phyloP scores from a whole-genome alignment of 2,329 filamentous ascomycete species.

The Aspergillus neotritici region DNA sequence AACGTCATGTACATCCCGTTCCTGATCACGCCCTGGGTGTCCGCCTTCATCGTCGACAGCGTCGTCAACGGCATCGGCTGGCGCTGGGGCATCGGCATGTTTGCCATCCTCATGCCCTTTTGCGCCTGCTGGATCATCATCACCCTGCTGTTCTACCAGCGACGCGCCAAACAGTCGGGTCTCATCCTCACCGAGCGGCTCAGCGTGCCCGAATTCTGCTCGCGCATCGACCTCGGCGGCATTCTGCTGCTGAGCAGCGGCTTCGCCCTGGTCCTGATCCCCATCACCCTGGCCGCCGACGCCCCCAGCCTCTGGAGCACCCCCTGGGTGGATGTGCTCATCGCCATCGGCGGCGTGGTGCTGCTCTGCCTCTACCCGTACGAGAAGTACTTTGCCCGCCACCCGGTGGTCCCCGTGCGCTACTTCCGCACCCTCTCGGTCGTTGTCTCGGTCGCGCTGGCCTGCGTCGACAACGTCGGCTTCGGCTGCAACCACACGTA shows the following conservation, averaged over 20 bases:
- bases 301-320: slow-evolving; percentile 41
- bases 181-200: slow-evolving; percentile 22
- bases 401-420: slow-evolving; percentile 43
- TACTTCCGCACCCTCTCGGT: slow-evolving; percentile 45
- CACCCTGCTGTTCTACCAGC: slow-evolving; percentile 36
- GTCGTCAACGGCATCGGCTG: slow-evolving; percentile 40
- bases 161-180: slow-evolving; percentile 26
- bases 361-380: slow-evolving; percentile 45
- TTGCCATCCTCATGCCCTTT: slow-evolving; percentile 39
- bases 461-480: slow-evolving; percentile 40
- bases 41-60: slow-evolving; percentile 38
- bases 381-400: slow-evolving; percentile 40
- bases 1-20: slow-evolving; percentile 37
- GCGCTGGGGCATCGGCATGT: slow-evolving; percentile 44
- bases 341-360: slow-evolving; percentile 39
- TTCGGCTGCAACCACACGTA: slow-evolving; percentile 46
- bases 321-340: slow-evolving; percentile 42
- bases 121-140: slow-evolving; percentile 33
- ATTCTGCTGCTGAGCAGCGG: slow-evolving; percentile 45
- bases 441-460: slow-evolving; percentile 36
- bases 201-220: slow-evolving; percentile 25
- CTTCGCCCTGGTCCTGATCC: slow-evolving; percentile 46
- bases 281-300: slow-evolving; percentile 43
- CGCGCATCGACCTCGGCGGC: slow-evolving; percentile 37
- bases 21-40: slow-evolving; percentile 38